Evolutionary conservation across 2,329 filamentous ascomycete species (phyloP), one percentile per base, ranked within the genome.

Genomic region (Aspergillus hiratsukae): DNA sequence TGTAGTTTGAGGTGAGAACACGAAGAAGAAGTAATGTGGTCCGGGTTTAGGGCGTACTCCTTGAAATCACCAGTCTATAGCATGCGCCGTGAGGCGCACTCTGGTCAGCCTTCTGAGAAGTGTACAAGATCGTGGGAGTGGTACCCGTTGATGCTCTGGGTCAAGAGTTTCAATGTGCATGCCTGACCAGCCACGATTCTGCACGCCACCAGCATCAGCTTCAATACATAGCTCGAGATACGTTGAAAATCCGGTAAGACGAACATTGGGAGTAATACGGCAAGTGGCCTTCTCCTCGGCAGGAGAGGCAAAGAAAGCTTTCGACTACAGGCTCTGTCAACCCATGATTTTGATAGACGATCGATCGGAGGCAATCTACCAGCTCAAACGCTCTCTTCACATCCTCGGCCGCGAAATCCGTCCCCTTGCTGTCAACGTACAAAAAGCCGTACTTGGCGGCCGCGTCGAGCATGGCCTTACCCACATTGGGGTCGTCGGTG

Each of bases 111-210:
- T 51, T 9, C 54, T 56, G 58, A 60, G 50, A 43, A 53, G 31
- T 37, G 23, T 46, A 31, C 48, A 28, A 43, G 28, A 48, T 54
- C 27, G 28, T 10, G 2, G 48, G 51, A 51, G 11, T 58, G 49
- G 71, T 79, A 89, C 89, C 73, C 86, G 85, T 72, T 97, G 91
- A 55, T 86, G 85, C 64, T 86, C 85, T 2, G 92, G 91, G 70
- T 97, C 93, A 10, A 97, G 78, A 0, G 88, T 93, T 76, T 99
- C 93, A 11, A 85, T 85, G 67, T 93, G 88, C 88, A 96, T 92
- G 17, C 85, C 86, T 1, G 89, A 84, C 91, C 92, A 99, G 57
- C 93, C 94, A 45, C 86, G 84, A 69, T 97, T 97, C 78, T 94
- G 59, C 46, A 52, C 3, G 27, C 6, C 9, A 11, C 25, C 21